Conservation (phyloP, 2,329 filamentous ascomycete species). For the Beauveria pseudobassiana region DNA sequence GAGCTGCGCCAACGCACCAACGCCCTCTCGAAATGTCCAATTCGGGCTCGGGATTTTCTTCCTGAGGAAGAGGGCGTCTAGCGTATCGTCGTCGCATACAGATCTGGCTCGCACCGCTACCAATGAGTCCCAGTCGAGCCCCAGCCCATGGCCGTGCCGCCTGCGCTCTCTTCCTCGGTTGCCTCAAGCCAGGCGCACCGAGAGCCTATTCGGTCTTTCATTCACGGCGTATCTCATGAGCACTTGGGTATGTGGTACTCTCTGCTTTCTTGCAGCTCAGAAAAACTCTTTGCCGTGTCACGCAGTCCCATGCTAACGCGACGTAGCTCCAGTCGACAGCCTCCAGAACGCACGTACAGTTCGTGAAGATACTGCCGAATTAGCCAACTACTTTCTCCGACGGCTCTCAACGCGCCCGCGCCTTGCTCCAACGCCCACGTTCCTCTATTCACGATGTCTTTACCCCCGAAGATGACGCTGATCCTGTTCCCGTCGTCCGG, state of each 20-base stretch:
- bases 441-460: constrained; percentile 23
- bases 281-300: neutral
- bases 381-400: constrained; percentile 74
- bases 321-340: constrained; percentile 53
- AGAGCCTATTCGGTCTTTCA: constrained; percentile 65
- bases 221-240: constrained; percentile 57
- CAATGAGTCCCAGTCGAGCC: constrained; percentile 16
- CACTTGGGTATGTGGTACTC: constrained; percentile 43
- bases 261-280: neutral
- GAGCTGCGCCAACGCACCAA: neutral
- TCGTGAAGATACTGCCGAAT: constrained; percentile 78
- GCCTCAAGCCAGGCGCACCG: constrained; percentile 35
- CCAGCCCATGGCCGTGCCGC: constrained; percentile 13
- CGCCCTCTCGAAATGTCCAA: constrained; percentile 34
- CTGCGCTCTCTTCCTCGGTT: constrained; percentile 32
- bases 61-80: constrained; percentile 36
- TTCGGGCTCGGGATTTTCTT: constrained; percentile 37
- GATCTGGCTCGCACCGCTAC: constrained; percentile 19
- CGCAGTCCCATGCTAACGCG: neutral
- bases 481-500: constrained; percentile 18
- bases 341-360: constrained; percentile 70
- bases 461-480: constrained; percentile 17
- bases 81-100: constrained; percentile 29
- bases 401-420: constrained; percentile 37
- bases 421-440: constrained; percentile 36